Conservation (phyloP, 306 rosid species). For the Alnus rubra region DNA sequence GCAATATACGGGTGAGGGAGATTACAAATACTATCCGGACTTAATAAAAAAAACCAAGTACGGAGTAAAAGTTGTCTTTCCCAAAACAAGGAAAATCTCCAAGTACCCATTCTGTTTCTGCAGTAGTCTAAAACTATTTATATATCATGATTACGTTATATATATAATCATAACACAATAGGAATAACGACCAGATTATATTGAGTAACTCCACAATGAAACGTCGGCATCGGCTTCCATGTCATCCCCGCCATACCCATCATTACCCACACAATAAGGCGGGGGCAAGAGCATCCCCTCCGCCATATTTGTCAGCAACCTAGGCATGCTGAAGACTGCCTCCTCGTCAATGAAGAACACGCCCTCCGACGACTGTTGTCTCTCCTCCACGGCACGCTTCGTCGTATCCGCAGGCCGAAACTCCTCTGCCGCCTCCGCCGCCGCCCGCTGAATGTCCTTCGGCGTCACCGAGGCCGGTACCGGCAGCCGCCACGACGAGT, state of each 20-base stretch:
- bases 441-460: constrained; percentile 71
- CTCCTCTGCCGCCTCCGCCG: constrained; percentile 60
- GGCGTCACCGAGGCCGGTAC: constrained; percentile 46
- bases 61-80: background rate
- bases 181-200: background rate
- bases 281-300: constrained; percentile 65
- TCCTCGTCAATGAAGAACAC: constrained; percentile 50
- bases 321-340: constrained; percentile 50
- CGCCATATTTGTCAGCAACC: constrained; percentile 60
- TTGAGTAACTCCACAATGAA: constrained; percentile 71
- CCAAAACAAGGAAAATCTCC: no score
- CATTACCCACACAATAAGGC: constrained; percentile 35
- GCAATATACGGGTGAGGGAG: no score
- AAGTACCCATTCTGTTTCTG: background rate
- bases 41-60: background rate
- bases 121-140: no score
- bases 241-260: constrained; percentile 36
- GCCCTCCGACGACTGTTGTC: background rate
- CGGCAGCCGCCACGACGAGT: constrained; percentile 59
- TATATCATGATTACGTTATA: no score
- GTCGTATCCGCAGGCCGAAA: constrained; percentile 41
- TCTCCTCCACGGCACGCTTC: background rate
- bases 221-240: constrained; percentile 52
- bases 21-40: constrained; percentile 1
- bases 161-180: background rate